Evolutionary conservation across 768 basidiomycete genomes (phyloP).

Genomic region (Naganishia onofrii): DNA sequence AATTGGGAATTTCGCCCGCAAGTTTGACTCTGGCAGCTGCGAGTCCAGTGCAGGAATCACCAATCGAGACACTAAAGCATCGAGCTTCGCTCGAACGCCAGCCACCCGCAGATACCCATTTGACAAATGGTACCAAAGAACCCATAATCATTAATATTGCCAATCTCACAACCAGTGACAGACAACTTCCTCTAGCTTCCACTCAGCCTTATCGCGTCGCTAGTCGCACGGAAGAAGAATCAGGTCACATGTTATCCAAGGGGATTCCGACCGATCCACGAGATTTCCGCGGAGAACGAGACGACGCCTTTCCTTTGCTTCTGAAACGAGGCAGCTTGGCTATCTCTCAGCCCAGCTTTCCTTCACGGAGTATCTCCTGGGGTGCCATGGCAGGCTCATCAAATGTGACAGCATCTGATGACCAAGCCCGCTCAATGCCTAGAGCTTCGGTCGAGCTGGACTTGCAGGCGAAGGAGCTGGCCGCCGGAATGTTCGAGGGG

Average conservation of each 20-base stretch:
- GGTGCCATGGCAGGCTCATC: neutral
- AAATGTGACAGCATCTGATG: neutral
- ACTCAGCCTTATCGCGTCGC: neutral
- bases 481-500: conserved; percentile 76
- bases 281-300: neutral
- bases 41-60: neutral
- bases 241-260: neutral
- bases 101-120: neutral
- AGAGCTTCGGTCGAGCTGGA: conserved; percentile 38
- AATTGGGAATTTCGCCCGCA: conserved; percentile 43
- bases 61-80: neutral
- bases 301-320: neutral
- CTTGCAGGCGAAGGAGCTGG: conserved; percentile 66
- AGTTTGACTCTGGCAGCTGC: conserved; percentile 4
- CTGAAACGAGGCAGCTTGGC: neutral
- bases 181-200: neutral
- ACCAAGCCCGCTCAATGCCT: neutral
- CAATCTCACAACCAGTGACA: neutral
- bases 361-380: neutral
- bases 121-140: neutral
- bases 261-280: neutral
- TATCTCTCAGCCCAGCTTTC: neutral
- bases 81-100: neutral
- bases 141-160: neutral
- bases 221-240: neutral